phyloP scores from a whole-genome alignment of 306 rosid species.

The Glycyrrhiza uralensis region DNA sequence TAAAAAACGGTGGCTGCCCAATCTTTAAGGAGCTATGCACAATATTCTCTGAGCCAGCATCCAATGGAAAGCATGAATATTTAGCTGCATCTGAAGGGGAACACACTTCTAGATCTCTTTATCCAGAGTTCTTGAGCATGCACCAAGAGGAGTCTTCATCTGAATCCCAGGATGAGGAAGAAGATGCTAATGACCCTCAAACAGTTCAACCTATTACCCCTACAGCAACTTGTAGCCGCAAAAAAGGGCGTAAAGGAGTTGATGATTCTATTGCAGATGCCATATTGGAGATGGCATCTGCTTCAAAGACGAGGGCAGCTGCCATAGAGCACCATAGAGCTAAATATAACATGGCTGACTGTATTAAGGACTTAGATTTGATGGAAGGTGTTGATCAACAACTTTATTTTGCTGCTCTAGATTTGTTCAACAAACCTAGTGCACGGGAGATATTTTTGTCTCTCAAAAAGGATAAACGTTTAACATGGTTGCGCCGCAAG shows the following conservation, averaged over 20 bases:
- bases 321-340: conserved; percentile 51
- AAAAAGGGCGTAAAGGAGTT: conserved; percentile 65
- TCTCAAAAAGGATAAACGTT: conserved; percentile 59
- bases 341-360: conserved; percentile 55
- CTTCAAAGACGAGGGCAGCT: conserved; percentile 62
- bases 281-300: conserved; percentile 73
- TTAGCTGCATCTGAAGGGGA: conserved; percentile 39
- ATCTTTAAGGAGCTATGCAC: conserved; percentile 63
- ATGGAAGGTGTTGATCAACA: conserved; percentile 57
- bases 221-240: conserved; percentile 36
- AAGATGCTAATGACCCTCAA: conserved; percentile 40
- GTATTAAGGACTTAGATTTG: conserved; percentile 64
- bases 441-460: conserved; percentile 72
- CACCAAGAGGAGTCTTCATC: conserved; percentile 47
- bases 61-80: conserved; percentile 48
- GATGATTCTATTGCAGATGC: conserved; percentile 70
- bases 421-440: conserved; percentile 59
- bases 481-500: conserved; percentile 58
- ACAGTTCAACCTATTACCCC: conserved; percentile 44
- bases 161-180: conserved; percentile 54
- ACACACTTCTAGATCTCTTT: conserved; percentile 22
- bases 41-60: conserved; percentile 57
- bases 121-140: conserved; percentile 36
- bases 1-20: conserved; percentile 64
- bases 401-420: conserved; percentile 64